phyloP scores from a whole-genome alignment of 2,329 filamentous ascomycete genomes.

The Colletotrichum sidae region DNA sequence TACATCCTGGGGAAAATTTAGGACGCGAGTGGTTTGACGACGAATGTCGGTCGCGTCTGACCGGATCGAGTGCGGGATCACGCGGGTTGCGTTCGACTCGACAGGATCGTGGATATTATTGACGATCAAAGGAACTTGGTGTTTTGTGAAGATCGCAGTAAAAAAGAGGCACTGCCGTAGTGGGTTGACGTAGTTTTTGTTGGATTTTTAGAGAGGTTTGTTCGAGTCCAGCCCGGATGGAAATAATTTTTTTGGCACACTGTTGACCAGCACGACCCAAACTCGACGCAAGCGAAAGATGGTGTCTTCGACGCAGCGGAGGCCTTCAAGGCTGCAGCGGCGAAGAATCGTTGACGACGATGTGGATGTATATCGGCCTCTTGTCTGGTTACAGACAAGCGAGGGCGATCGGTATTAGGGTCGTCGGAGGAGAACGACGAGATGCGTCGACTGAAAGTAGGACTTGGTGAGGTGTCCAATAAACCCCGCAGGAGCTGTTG shows the following conservation, averaged over 20 bases:
- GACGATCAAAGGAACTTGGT: conserved; percentile 20
- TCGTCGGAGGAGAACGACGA: conserved; percentile 54
- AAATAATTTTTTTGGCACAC: conserved; percentile 36
- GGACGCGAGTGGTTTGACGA: conserved; percentile 29
- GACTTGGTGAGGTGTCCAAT: conserved; percentile 40
- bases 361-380: conserved; percentile 24
- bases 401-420: conserved; percentile 53
- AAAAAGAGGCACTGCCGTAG: conserved; percentile 39
- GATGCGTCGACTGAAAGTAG: conserved; percentile 40
- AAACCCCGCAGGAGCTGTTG: conserved; percentile 44
- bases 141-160: conserved; percentile 15
- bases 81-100: conserved; percentile 19
- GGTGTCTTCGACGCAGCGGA: conserved; percentile 47
- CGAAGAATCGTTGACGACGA: conserved; percentile 43
- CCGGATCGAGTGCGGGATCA: conserved; percentile 29
- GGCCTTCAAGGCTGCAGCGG: conserved; percentile 55
- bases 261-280: conserved; percentile 47
- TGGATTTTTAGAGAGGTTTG: conserved; percentile 31
- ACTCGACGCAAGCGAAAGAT: conserved; percentile 60
- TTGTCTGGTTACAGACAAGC: conserved; percentile 43
- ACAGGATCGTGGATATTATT: conserved; percentile 7
- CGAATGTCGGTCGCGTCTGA: conserved; percentile 38
- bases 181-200: conserved; percentile 22
- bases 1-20: conserved; percentile 70
- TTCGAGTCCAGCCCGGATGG: conserved; percentile 61